A percentile compares a stretch with the other conserved stretches of the same genome.
Evolutionary conservation across 768 basidiomycete species (phyloP).

Genomic region (Suillus americanus): DNA sequence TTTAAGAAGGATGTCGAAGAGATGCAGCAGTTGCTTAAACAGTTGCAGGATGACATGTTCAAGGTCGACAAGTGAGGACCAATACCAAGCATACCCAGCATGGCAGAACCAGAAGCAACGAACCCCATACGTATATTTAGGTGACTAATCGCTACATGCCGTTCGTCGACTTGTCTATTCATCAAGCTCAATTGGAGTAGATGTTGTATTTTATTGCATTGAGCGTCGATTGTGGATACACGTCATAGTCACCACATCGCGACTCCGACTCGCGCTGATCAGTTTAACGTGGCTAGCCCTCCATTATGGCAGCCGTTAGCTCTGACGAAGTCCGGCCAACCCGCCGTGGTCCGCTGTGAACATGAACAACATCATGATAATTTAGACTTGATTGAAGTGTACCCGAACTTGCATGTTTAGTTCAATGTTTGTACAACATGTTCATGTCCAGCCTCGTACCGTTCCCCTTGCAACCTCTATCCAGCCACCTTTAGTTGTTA

Average conservation of each 20-base stretch:
- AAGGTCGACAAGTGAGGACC: constrained; percentile 13
- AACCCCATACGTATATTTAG: neutral
- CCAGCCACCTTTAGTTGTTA: no score
- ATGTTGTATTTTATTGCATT: neutral
- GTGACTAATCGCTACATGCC: neutral
- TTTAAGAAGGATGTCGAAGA: constrained; percentile 72
- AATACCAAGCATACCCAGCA: neutral
- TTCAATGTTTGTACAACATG: no score
- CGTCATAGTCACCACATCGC: neutral
- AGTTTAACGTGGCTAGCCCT: neutral
- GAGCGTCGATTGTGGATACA: neutral
- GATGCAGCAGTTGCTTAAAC: constrained; percentile 57
- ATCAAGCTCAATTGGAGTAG: neutral
- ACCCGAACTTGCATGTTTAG: neutral
- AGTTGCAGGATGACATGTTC: constrained; percentile 35
- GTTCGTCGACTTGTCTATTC: neutral
- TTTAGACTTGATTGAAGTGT: neutral
- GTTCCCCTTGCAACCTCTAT: no score
- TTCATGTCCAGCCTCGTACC: no score
- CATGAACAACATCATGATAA: neutral
- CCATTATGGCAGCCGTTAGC: neutral
- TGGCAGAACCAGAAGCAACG: neutral
- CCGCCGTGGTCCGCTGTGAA: neutral
- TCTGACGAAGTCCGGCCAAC: neutral
- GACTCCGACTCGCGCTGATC: neutral